These are phyloP conservation scores for Vickermania ingenoplastis DNA, from an alignment of 208 protist genomes.

Conservation along the genomic window DNA sequence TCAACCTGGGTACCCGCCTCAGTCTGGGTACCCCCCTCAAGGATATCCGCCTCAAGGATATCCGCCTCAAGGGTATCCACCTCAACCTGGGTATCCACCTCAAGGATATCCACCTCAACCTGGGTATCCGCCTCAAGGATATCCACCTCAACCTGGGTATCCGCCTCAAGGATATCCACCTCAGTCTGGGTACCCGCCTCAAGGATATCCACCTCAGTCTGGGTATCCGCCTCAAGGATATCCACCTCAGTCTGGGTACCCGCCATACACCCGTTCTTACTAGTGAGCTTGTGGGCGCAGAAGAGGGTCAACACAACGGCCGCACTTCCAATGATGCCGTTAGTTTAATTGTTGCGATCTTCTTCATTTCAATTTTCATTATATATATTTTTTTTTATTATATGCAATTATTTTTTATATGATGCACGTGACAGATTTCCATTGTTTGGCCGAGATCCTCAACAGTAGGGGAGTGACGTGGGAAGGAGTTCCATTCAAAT, in stretches of 20 bases:
- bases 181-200: neutral
- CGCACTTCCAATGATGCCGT: no score
- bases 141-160: constrained; percentile 5
- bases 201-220: constrained; percentile 3
- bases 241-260: constrained; percentile 4
- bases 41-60: constrained; percentile 7
- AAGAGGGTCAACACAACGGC: no score
- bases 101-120: constrained; percentile 7
- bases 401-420: no score
- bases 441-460: no score
- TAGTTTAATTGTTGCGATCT: no score
- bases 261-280: neutral
- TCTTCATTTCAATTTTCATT: no score
- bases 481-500: no score
- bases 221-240: neutral
- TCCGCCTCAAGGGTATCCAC: constrained; percentile 13
- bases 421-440: no score
- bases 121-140: neutral
- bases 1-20: constrained; percentile 3
- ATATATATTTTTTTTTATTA: no score
- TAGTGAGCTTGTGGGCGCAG: neutral
- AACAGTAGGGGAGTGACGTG: no score
- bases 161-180: neutral
- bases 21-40: constrained; percentile 6
- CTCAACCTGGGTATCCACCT: constrained; percentile 8